Evolutionary conservation across 768 basidiomycete species (phyloP), one percentile per base, ranked within the genome.

Genomic region (Candolleomyces eurysporus): DNA sequence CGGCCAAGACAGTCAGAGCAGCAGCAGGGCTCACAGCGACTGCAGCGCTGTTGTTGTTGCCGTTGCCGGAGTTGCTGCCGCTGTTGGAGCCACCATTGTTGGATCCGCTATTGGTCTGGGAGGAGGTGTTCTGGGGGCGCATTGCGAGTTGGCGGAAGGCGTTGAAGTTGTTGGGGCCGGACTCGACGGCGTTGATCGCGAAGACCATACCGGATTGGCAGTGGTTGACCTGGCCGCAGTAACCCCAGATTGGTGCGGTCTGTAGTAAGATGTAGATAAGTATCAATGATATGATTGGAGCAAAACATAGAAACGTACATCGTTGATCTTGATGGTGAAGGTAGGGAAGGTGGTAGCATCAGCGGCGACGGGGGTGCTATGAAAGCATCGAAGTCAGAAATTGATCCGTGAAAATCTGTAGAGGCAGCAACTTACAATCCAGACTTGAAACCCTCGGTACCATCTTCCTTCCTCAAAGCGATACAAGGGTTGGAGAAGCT

Each of bases 161-260:
- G 10, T 70, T 78, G 64, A 83, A 87, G 68, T 72, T 85, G 66
- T 84, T 80, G 21, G 81, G 64, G 22, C 83, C 78, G 6, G 74
- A 71, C 69, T 81, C 80, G 19, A 77, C 74, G 1, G 84, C 79
- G 72, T 86, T 88, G 65, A 80, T 79, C 19, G 84, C 67, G 65
- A 87, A 86, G 54, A 88, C 87, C 87, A 88, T 88, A 55, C 87
- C 87, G 21, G 73, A 60, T 0, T 70, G 75, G 66, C 86, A 87
- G 70, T 88, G 87, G 55, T 68, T 70, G 1, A 67, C 63, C 65
- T 87, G 85, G 0, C 75, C 74, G 67, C 86, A 87, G 74, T 80
- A 86, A 2, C 78, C 82, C 85, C 83, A 87, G 67, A 86, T 79
- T 3, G 84, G 84, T 7, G 74, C 68, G 31, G 79, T 81, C 59